phyloP scores from a whole-genome alignment of 1,139 yeast species.

The Lodderomyces parapsilosis region DNA sequence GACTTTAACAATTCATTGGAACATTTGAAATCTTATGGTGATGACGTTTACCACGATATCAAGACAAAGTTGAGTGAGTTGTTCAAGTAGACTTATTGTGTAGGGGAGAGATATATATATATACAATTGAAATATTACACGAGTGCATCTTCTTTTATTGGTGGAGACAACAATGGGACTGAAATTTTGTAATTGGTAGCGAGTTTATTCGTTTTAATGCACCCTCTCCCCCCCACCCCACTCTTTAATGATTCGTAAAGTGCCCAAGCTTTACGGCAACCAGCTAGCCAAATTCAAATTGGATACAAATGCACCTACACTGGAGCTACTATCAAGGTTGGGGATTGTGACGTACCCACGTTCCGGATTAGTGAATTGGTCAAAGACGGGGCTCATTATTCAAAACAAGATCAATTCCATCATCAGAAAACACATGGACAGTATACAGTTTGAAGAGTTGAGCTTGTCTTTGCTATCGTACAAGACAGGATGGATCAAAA shows the following conservation, averaged over 20 bases:
- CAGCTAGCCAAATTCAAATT: conserved; percentile 14
- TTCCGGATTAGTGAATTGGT: conserved; percentile 72
- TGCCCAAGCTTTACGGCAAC: conserved; percentile 32
- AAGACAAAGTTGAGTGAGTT: conserved; percentile 17
- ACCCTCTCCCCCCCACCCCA: no score
- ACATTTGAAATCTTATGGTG: conserved; percentile 37
- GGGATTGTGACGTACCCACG: conserved; percentile 63
- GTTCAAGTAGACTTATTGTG: conserved; percentile 9
- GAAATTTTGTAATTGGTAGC: neutral
- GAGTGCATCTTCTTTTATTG: no score
- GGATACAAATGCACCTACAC: conserved; percentile 29
- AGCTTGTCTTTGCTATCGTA: conserved; percentile 65
- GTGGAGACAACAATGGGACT: no score
- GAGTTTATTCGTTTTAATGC: neutral
- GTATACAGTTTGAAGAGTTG: conserved; percentile 64
- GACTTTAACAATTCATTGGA: conserved; percentile 32
- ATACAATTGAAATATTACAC: no score
- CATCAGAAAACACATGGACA: conserved; percentile 57
- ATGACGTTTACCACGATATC: conserved; percentile 31
- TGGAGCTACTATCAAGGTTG: conserved; percentile 53
- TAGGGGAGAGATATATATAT: no score
- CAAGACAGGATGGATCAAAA: conserved; percentile 64
- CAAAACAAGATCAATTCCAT: conserved; percentile 58
- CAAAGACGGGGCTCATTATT: conserved; percentile 74
- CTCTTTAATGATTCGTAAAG: conserved; percentile 19